Conservation (phyloP, 352 stramenopile genomes). For the Phytophthora litchii region DNA sequence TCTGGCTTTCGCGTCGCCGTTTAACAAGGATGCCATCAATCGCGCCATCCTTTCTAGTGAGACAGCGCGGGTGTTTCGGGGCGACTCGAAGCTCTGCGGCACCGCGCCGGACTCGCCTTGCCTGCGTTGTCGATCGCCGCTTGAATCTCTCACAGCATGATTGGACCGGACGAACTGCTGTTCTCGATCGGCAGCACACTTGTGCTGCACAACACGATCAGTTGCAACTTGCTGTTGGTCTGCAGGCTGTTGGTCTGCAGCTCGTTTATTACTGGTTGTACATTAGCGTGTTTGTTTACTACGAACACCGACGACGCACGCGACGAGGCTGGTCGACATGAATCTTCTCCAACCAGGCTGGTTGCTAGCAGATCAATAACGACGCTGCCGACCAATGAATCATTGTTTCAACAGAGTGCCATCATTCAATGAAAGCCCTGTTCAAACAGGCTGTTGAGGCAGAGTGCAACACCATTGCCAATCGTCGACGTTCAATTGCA, state of each 20-base stretch:
- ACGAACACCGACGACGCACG: neutral
- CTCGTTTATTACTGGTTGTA: constrained; percentile 2
- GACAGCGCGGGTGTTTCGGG: neutral
- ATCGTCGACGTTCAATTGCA: neutral
- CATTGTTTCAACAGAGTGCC: neutral
- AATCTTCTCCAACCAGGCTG: neutral
- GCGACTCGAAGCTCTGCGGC: constrained; percentile 1
- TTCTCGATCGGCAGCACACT: neutral
- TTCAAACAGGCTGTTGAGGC: constrained; percentile 2
- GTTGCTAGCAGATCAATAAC: constrained; percentile 4
- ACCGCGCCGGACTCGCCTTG: constrained; percentile 5
- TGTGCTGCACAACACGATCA: constrained; percentile 17
- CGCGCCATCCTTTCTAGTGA: neutral
- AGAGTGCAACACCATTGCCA: constrained; percentile 8
- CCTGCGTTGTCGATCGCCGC: constrained; percentile 5
- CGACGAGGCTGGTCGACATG: neutral
- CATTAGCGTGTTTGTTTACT: constrained; percentile 19
- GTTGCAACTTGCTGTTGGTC: constrained; percentile 20
- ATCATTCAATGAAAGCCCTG: no score
- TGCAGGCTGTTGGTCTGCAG: constrained; percentile 3
- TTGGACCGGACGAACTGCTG: neutral
- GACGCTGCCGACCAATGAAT: neutral
- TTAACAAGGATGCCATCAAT: neutral
- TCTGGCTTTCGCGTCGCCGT: neutral
- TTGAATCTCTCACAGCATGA: constrained; percentile 1